phyloP scores from a whole-genome alignment of 2,329 filamentous ascomycete species.

The Clonostachys solani region DNA sequence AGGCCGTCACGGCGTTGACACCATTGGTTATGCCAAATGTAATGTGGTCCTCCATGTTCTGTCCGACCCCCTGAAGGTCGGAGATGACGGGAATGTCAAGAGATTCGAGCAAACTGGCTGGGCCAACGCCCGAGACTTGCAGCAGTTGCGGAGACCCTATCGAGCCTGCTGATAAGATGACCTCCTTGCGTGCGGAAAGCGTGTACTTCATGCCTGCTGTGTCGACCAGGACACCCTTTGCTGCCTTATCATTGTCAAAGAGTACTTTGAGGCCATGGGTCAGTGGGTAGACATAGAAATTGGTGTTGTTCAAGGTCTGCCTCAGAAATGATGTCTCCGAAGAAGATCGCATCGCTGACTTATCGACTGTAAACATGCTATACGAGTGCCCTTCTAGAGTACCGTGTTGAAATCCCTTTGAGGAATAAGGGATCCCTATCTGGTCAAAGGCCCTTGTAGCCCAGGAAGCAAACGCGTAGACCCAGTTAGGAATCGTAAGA shows the following conservation, averaged over 20 bases:
- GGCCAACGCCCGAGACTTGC: conserved; percentile 28
- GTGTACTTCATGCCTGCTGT: conserved; percentile 4
- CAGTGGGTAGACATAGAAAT: conserved; percentile 30
- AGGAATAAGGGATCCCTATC: conserved; percentile 14
- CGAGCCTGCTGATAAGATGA: conserved; percentile 11
- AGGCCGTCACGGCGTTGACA: conserved; percentile 14
- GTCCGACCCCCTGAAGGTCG: conserved; percentile 64
- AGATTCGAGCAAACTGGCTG: conserved; percentile 16
- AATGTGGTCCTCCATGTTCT: conserved; percentile 69
- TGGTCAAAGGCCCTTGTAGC: conserved; percentile 14
- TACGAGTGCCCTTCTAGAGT: conserved; percentile 13
- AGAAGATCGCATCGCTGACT: conserved; percentile 12
- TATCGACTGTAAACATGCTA: background rate
- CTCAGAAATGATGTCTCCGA: conserved; percentile 17
- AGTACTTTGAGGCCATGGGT: conserved; percentile 36
- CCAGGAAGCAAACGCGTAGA: conserved; percentile 8
- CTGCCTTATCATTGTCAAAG: conserved; percentile 25
- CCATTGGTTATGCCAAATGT: conserved; percentile 35
- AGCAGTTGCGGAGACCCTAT: conserved; percentile 30
- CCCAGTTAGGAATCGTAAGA: conserved; percentile 15
- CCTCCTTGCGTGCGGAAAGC: conserved; percentile 6
- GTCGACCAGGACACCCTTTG: conserved; percentile 6
- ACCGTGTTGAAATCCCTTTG: conserved; percentile 10
- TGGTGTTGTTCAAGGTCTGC: conserved; percentile 12
- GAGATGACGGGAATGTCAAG: conserved; percentile 42